Conservation (phyloP, 495 filamentous ascomycete genomes). For the Hypoxylon trugodes region DNA sequence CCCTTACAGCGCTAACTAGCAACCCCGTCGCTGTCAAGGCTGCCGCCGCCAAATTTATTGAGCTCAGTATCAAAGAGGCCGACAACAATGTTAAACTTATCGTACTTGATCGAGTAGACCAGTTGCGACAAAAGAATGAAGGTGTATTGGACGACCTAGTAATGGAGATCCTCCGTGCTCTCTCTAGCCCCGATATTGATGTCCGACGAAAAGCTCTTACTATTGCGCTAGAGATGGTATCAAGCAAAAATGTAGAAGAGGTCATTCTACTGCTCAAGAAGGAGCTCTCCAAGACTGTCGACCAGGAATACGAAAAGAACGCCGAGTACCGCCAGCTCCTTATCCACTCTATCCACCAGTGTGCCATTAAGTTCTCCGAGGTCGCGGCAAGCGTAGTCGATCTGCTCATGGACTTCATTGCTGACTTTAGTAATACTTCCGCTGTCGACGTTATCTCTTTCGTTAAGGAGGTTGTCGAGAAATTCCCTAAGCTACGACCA, state of each 20-base stretch:
- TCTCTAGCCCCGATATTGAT: slow-evolving; percentile 95
- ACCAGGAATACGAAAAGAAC: slow-evolving; percentile 99
- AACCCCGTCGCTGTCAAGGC: slow-evolving; percentile 99
- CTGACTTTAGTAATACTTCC: slow-evolving; percentile 95
- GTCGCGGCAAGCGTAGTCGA: slow-evolving; percentile 97
- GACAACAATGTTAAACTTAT: slow-evolving; percentile 99
- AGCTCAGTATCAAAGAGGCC: slow-evolving; percentile 94
- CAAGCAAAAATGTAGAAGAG: slow-evolving; percentile 98
- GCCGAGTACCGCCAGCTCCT: slow-evolving; percentile 94
- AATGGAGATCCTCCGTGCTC: slow-evolving; percentile 98
- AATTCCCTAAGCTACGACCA: slow-evolving; percentile 88
- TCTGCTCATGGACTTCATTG: slow-evolving; percentile 99
- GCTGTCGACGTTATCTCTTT: slow-evolving; percentile 98
- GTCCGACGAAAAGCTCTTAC: slow-evolving; percentile 90
- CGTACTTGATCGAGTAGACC: slow-evolving; percentile 92
- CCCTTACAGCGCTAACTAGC: slow-evolving; percentile 90
- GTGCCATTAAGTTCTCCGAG: slow-evolving; percentile 98
- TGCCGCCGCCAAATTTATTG: slow-evolving; percentile 93
- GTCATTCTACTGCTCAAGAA: slow-evolving; percentile 97
- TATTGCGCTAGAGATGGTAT: slow-evolving; percentile 96
- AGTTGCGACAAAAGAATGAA: slow-evolving; percentile 88
- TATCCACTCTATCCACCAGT: slow-evolving; percentile 97
- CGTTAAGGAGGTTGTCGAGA: slow-evolving; percentile 98
- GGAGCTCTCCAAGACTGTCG: slow-evolving; percentile 95
- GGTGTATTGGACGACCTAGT: slow-evolving; percentile 93